Conservation (phyloP, 192 early-diverging fungal genomes). For the Lobosporangium transversale region DNA sequence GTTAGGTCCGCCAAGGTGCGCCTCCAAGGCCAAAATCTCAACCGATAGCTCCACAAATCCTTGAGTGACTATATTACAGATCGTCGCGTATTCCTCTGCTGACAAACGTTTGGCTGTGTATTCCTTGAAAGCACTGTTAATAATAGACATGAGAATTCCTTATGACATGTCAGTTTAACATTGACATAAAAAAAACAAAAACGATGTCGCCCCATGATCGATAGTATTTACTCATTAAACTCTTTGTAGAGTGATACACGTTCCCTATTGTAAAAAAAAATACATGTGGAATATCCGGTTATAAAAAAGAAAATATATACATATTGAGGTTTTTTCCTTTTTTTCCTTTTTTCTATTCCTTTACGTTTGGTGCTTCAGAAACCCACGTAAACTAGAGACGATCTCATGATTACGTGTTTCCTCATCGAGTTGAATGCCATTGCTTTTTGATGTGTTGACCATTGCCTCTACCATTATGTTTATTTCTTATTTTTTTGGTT, state of each 20-base stretch:
- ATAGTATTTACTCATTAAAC: constrained; percentile 42
- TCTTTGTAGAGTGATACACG: constrained; percentile 48
- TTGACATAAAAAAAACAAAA: background rate
- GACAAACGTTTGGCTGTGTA: constrained; percentile 41
- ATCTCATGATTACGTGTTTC: constrained; percentile 49
- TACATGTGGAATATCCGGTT: background rate
- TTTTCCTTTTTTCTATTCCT: too few species aligned
- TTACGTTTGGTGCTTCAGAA: constrained; percentile 50
- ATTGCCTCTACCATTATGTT: constrained; percentile 7
- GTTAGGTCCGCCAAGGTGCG: constrained; percentile 40
- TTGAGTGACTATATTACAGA: constrained; percentile 45
- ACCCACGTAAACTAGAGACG: constrained; percentile 28
- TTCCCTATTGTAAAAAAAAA: constrained; percentile 16
- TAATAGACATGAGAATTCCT: background rate
- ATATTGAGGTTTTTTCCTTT: too few species aligned
- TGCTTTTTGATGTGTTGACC: constrained; percentile 24
- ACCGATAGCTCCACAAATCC: constrained; percentile 48
- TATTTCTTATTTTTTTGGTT: background rate
- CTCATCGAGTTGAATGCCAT: constrained; percentile 16
- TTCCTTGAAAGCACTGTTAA: constrained; percentile 44
- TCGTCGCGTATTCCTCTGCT: constrained; percentile 45
- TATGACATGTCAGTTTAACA: too few species aligned
- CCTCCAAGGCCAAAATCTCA: constrained; percentile 45
- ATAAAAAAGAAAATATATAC: background rate
- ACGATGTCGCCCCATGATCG: too few species aligned